Conservation (phyloP, 2,329 filamentous ascomycete genomes). For the Colletotrichum gigasporum region DNA sequence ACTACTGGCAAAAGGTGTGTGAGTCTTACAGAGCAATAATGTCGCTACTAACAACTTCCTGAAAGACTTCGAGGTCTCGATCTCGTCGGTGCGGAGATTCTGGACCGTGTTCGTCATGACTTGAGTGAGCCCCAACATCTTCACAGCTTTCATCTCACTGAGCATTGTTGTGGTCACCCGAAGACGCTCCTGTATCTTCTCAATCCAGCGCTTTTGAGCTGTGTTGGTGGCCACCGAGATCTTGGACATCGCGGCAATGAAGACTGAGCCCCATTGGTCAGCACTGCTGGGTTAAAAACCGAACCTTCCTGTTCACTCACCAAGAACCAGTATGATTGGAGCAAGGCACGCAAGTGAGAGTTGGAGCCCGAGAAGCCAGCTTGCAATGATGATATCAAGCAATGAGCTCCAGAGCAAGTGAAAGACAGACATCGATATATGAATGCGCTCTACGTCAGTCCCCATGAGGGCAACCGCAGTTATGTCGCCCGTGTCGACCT, state of each 20-base stretch:
- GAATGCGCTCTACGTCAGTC: constrained; percentile 44
- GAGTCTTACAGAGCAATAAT: constrained; percentile 35
- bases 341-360: constrained; percentile 38
- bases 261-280: constrained; percentile 26
- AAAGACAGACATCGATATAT: constrained; percentile 32
- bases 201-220: constrained; percentile 49
- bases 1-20: too few relatives aligned
- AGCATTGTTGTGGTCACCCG: constrained; percentile 51
- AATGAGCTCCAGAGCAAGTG: constrained; percentile 42
- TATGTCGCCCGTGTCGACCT: constrained; percentile 36
- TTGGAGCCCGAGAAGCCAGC: constrained; percentile 41
- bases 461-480: constrained; percentile 44
- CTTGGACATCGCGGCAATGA: constrained; percentile 32
- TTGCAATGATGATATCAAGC: constrained; percentile 39
- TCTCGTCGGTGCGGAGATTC: constrained; percentile 39
- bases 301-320: background rate
- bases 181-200: constrained; percentile 53
- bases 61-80: constrained; percentile 40
- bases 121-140: constrained; percentile 49
- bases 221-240: constrained; percentile 28
- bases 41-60: constrained; percentile 36
- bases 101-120: constrained; percentile 38
- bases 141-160: constrained; percentile 55
- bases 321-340: constrained; percentile 36
- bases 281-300: too few relatives aligned